Percentiles rank a stretch among this genome's conserved stretches.
Evolutionary conservation across 2,329 filamentous ascomycete genomes (phyloP).

Genomic region (Stagonosporopsis rhizophila): DNA sequence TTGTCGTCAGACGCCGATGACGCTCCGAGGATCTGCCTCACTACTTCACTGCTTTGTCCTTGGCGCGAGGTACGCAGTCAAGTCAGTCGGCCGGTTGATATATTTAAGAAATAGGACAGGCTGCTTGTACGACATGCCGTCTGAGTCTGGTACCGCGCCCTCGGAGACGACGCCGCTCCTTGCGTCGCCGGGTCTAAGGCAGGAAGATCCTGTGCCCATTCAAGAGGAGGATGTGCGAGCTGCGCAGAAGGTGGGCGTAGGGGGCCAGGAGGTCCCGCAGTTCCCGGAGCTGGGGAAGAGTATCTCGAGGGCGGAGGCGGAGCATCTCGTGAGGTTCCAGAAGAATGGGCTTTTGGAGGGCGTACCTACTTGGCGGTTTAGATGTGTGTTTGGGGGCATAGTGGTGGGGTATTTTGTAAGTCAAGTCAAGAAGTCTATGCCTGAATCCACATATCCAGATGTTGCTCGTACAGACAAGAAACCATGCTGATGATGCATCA

Average conservation of each 20-base stretch:
- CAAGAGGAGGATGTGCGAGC: constrained; percentile 30
- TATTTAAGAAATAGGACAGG: no score
- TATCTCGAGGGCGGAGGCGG: constrained; percentile 25
- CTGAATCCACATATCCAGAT: neutral
- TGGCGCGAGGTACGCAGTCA: neutral
- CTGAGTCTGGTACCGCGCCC: constrained; percentile 7
- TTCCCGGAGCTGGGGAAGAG: constrained; percentile 35
- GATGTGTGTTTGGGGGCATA: constrained; percentile 49
- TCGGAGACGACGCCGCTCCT: constrained; percentile 47
- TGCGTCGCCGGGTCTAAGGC: constrained; percentile 20
- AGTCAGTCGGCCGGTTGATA: neutral
- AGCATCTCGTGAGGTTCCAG: constrained; percentile 35
- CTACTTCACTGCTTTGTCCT: neutral
- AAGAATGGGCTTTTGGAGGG: constrained; percentile 44
- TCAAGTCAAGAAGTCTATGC: neutral
- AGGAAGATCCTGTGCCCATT: constrained; percentile 29
- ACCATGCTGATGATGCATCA: constrained; percentile 41
- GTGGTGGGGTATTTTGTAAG: constrained; percentile 49
- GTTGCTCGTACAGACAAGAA: neutral
- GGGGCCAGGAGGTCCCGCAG: constrained; percentile 31
- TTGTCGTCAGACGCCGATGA: constrained; percentile 7
- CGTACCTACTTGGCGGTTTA: constrained; percentile 43
- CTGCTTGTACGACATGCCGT: constrained; percentile 5
- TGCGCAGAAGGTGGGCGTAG: constrained; percentile 33
- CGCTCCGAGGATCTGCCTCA: neutral